Evolutionary conservation across 2,329 filamentous ascomycete species (phyloP), one percentile per base, ranked within the genome.

Genomic region (Aulographum hederae): DNA sequence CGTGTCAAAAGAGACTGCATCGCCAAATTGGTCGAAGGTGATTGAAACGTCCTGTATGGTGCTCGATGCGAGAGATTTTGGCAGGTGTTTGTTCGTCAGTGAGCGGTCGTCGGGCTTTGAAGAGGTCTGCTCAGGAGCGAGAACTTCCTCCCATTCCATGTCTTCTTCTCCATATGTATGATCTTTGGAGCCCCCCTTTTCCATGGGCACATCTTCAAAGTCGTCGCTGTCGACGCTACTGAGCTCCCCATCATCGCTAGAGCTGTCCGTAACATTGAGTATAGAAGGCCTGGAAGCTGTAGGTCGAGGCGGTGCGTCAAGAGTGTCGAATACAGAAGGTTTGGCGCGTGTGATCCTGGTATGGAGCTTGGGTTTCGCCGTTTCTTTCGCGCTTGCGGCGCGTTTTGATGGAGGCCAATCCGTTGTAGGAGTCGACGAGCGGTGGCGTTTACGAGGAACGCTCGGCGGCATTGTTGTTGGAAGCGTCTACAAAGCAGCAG

Each of bases 391-490:
- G 28, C 30, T 18, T 15, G 34, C 35, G 39, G 56, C 21, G 33
- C 38, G 42, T 50, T 51, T 26, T 44, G 46, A 14, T 43, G 40
- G 35, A 28, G 51, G 44, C 19, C 48, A 44, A 18, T 55, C 50
- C 2, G 56, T 51, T 0, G 63, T n/a, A 54, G 2, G 68, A 66
- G 37, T 25, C 21, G 42, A 39, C n/a, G 41, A 42, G 23, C 63
- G 67, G 41, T 70, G 43, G 37, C 73, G 67, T 54, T 82, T 84
- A 42, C 73, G 70, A 30, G 73, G 63, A 12, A 79, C 61, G 40
- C 67, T 57, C 16, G 77, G 75, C 44, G 77, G 73, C 76, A 82
- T 82, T 26, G 23, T 30, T 18, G 30, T 50, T 18, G 8, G 19
- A 29, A n/a, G n/a, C n/a, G n/a, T n/a, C n/a, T n/a, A n/a, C n/a